These are phyloP conservation scores for Acephala macrosclerotiorum DNA, from an alignment of 2,329 filamentous ascomycete genomes.

Conservation along the genomic window DNA sequence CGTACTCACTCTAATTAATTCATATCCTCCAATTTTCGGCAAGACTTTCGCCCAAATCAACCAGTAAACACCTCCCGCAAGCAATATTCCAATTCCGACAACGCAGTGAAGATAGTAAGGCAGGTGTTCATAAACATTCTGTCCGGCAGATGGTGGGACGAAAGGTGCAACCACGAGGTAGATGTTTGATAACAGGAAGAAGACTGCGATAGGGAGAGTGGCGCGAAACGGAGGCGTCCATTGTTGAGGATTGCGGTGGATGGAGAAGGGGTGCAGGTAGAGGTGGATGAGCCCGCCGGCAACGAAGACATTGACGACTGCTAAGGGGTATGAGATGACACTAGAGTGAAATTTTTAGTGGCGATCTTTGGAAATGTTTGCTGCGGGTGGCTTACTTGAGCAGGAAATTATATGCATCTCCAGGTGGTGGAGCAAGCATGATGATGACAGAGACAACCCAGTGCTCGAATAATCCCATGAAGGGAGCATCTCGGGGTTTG, in stretches of 20 bases:
- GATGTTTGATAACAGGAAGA: slow-evolving; percentile 68
- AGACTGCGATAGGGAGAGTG: slow-evolving; percentile 59
- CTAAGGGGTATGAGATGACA: slow-evolving; percentile 70
- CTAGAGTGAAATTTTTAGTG: slow-evolving; percentile 41
- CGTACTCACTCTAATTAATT: slow-evolving; percentile 60
- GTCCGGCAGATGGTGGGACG: slow-evolving; percentile 57
- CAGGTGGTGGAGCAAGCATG: slow-evolving; percentile 71
- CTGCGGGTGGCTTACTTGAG: slow-evolving; percentile 54
- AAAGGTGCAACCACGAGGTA: slow-evolving; percentile 68
- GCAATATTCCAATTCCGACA: slow-evolving; percentile 62
- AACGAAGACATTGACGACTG: slow-evolving; percentile 64
- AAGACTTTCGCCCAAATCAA: slow-evolving; percentile 60
- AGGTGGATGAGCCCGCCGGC: slow-evolving; percentile 60
- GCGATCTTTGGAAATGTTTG: slow-evolving; percentile 7
- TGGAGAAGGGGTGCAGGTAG: slow-evolving; percentile 55
- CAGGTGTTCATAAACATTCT: slow-evolving; percentile 60
- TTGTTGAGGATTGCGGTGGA: slow-evolving; percentile 55
- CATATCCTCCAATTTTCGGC: slow-evolving; percentile 60
- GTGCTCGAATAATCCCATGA: slow-evolving; percentile 68
- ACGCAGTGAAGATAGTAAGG: slow-evolving; percentile 67
- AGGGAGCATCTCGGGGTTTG: slow-evolving; percentile 67
- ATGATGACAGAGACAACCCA: slow-evolving; percentile 70
- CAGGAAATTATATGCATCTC: slow-evolving; percentile 71
- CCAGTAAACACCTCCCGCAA: slow-evolving; percentile 62
- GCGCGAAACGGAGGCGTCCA: slow-evolving; percentile 64